Conservation (phyloP, 1,284 basidiomycete genomes). For the Exsudoporus floridanus region DNA sequence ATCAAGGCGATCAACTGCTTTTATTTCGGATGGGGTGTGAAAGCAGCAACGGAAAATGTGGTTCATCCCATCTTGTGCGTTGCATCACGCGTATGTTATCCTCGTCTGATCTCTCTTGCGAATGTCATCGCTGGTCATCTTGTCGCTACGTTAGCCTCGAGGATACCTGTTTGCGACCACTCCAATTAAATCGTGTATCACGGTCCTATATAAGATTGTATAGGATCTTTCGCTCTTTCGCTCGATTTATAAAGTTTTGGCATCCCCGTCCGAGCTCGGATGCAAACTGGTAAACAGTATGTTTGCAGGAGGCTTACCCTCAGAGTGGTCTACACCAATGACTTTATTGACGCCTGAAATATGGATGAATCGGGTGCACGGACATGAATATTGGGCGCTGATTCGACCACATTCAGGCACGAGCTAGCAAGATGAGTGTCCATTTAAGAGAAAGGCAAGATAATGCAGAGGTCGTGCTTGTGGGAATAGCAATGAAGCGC, state of each 20-base stretch:
- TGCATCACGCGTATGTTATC: slow-evolving; percentile 1
- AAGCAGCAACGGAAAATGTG: background rate
- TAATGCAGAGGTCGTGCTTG: no score
- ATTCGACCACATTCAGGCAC: no score
- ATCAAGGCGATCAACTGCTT: no score
- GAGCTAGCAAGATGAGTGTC: no score
- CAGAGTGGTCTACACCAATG: no score
- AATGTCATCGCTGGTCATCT: background rate
- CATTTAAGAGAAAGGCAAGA: no score
- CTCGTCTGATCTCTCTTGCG: background rate
- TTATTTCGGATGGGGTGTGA: slow-evolving; percentile 50
- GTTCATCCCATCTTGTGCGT: slow-evolving; percentile 2
- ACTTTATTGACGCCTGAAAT: no score
- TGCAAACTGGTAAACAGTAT: background rate
- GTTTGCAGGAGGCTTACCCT: no score
- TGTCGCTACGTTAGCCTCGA: slow-evolving; percentile 1
- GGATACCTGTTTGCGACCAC: background rate
- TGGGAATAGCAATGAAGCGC: no score
- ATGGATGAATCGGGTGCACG: no score
- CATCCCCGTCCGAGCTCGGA: background rate
- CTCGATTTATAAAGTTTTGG: background rate
- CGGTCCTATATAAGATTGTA: slow-evolving; percentile 14
- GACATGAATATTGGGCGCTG: no score
- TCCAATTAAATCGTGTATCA: slow-evolving; percentile 6
- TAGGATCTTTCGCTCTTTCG: background rate